Evolutionary conservation across 1,284 basidiomycete species (phyloP).

Genomic region (Grifola frondosa): DNA sequence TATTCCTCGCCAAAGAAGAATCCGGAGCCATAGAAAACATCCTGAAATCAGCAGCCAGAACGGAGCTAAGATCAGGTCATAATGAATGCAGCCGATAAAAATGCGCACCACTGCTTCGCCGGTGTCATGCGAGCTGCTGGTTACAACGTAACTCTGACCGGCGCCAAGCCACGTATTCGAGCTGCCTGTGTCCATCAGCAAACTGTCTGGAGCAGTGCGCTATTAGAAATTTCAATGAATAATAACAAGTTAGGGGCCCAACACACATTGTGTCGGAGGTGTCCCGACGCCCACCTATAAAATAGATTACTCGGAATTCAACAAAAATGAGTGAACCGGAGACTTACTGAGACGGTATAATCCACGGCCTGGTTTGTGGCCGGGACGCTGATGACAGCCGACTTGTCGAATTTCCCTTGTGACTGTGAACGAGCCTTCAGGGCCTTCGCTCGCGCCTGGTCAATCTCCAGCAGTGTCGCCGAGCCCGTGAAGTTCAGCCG

Average conservation of each 20-base stretch:
- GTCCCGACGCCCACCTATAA: conserved; percentile 21
- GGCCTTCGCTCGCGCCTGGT: conserved; percentile 25
- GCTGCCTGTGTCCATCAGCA: conserved; percentile 32
- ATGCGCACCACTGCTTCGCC: conserved; percentile 20
- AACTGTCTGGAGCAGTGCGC: conserved; percentile 12
- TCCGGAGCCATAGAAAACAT: conserved; percentile 24
- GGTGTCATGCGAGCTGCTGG: conserved; percentile 41
- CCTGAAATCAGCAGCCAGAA: conserved; percentile 12
- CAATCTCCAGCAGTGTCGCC: conserved; percentile 19
- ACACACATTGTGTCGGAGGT: conserved; percentile 25
- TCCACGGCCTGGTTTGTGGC: conserved; percentile 26
- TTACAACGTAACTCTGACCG: conserved; percentile 38
- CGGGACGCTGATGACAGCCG: conserved; percentile 13
- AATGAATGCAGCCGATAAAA: background rate
- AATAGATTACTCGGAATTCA: background rate
- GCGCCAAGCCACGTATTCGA: conserved; percentile 71
- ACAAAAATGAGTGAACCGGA: background rate
- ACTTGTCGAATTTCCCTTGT: conserved; percentile 2
- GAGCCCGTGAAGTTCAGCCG: conserved; percentile 23
- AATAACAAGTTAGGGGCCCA: background rate
- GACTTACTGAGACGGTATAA: conserved; percentile 25
- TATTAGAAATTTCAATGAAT: background rate
- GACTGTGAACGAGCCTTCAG: conserved; percentile 18
- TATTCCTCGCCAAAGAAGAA: conserved; percentile 22
- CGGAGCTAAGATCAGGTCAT: background rate